Percentiles rank a stretch among this genome's conserved stretches.
These are phyloP conservation scores for Wickerhamomyces sydowiorum DNA, from an alignment of 805 yeast species.

Conservation along the genomic window DNA sequence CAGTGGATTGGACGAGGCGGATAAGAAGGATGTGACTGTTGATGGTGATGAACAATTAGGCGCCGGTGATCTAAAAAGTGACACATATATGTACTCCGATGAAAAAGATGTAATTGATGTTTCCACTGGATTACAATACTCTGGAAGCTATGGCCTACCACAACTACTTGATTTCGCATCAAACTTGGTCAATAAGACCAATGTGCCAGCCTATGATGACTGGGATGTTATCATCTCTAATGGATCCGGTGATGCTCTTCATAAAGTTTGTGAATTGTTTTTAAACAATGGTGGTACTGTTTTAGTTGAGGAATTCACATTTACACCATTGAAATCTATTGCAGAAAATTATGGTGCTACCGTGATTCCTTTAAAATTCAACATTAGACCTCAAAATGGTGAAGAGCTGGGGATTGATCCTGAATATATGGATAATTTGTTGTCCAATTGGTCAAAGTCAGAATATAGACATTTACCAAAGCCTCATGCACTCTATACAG, in stretches of 20 bases:
- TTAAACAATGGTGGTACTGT: constrained; percentile 57
- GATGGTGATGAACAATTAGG: too few relatives aligned
- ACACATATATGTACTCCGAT: constrained; percentile 17
- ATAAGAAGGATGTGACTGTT: too few relatives aligned
- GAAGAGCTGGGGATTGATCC: constrained; percentile 37
- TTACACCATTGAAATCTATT: constrained; percentile 68
- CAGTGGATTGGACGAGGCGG: too few relatives aligned
- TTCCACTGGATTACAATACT: constrained; percentile 50
- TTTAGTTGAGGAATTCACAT: constrained; percentile 72
- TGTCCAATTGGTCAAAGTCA: constrained; percentile 51
- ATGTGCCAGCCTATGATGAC: constrained; percentile 40
- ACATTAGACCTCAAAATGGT: constrained; percentile 25
- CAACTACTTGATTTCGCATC: constrained; percentile 34
- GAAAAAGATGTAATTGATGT: constrained; percentile 28
- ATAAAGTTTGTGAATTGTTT: constrained; percentile 47
- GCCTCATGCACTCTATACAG: constrained; percentile 62
- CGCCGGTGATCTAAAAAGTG: too few relatives aligned
- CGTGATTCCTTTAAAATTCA: constrained; percentile 55
- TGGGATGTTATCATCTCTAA: constrained; percentile 45
- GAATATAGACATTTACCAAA: constrained; percentile 32
- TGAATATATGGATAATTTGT: constrained; percentile 43
- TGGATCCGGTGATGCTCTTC: constrained; percentile 61
- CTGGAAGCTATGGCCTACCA: constrained; percentile 41
- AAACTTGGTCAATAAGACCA: constrained; percentile 36
- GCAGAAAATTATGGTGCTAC: constrained; percentile 56